Evolutionary conservation across 768 basidiomycete species (phyloP).

Genomic region (Agaricus sinodeliciosus): DNA sequence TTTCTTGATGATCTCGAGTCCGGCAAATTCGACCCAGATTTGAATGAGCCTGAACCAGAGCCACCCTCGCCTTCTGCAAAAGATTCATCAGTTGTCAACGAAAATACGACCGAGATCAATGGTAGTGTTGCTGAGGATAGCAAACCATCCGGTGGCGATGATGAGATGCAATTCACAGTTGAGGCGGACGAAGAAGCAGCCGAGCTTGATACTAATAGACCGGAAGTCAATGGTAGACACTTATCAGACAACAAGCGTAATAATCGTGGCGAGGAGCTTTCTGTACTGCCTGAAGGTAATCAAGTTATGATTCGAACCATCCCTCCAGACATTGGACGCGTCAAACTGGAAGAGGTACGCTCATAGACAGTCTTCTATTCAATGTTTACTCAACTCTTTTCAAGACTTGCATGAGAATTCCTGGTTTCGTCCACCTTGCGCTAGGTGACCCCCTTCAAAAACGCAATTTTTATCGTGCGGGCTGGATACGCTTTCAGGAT

Average conservation of each 20-base stretch:
- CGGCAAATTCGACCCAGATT: slow-evolving; percentile 80
- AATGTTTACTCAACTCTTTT: slow-evolving; percentile 8
- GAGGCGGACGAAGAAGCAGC: slow-evolving; percentile 67
- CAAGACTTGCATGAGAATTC: slow-evolving; percentile 69
- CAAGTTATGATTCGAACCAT: slow-evolving; percentile 95
- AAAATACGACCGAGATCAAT: slow-evolving; percentile 32
- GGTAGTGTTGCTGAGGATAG: slow-evolving; percentile 40
- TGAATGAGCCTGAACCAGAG: slow-evolving; percentile 54
- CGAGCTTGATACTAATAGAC: slow-evolving; percentile 49
- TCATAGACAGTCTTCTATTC: slow-evolving; percentile 11
- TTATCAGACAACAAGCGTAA: slow-evolving; percentile 35
- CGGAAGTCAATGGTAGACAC: slow-evolving; percentile 54
- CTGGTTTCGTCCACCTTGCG: slow-evolving; percentile 85
- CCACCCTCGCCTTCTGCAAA: slow-evolving; percentile 43
- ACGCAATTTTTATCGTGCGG: slow-evolving; percentile 90
- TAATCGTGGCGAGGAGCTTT: slow-evolving; percentile 67
- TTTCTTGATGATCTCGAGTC: slow-evolving; percentile 79
- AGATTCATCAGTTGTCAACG: slow-evolving; percentile 41
- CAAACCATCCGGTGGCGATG: slow-evolving; percentile 48
- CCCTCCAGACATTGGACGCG: slow-evolving; percentile 85
- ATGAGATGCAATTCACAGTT: slow-evolving; percentile 70
- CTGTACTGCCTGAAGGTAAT: slow-evolving; percentile 70
- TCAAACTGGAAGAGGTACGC: slow-evolving; percentile 81
- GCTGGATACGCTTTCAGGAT: slow-evolving; percentile 84
- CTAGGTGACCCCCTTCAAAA: slow-evolving; percentile 90